These are phyloP conservation scores for Leishmania mexicana DNA, from an alignment of 208 protist species.

Conservation along the genomic window DNA sequence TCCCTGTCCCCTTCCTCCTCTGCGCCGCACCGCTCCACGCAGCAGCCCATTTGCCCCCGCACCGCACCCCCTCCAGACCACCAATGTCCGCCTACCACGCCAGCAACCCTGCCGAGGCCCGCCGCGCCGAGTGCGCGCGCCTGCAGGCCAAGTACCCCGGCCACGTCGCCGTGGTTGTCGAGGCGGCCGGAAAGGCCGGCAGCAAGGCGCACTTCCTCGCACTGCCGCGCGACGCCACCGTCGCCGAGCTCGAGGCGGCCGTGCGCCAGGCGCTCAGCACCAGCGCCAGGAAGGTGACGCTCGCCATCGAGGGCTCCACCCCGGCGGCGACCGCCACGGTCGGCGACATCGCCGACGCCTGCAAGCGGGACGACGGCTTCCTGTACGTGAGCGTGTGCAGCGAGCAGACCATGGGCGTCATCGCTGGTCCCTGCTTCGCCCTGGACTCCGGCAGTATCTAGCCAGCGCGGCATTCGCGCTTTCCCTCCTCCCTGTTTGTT, in stretches of 20 bases:
- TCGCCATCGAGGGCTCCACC: conserved; percentile 28
- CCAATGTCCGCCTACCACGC: conserved; percentile 7
- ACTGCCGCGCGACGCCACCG: conserved; percentile 15
- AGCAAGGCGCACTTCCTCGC: conserved; percentile 5
- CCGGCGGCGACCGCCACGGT: conserved; percentile 16
- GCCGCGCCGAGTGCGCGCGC: neutral
- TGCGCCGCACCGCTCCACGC: too few relatives aligned
- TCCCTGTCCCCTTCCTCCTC: neutral
- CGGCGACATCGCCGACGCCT: conserved; percentile 14
- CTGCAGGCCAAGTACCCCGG: neutral
- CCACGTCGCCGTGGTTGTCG: neutral
- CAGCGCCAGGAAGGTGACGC: conserved; percentile 16
- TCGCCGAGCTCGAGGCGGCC: conserved; percentile 16
- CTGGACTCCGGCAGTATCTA: neutral
- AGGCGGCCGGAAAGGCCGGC: conserved; percentile 1
- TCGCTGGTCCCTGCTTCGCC: too few relatives aligned
- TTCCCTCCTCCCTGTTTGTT: neutral
- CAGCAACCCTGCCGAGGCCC: neutral
- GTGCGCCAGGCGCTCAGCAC: conserved; percentile 7
- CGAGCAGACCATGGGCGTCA: neutral
- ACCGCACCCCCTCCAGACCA: neutral
- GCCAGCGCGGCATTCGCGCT: too few relatives aligned
- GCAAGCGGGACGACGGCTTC: conserved; percentile 17
- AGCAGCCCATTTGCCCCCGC: neutral
- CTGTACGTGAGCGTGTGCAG: conserved; percentile 18